These are phyloP conservation scores for Vaccinium myrtillus DNA, from an alignment of 148 eudicot genomes.

Conservation along the genomic window DNA sequence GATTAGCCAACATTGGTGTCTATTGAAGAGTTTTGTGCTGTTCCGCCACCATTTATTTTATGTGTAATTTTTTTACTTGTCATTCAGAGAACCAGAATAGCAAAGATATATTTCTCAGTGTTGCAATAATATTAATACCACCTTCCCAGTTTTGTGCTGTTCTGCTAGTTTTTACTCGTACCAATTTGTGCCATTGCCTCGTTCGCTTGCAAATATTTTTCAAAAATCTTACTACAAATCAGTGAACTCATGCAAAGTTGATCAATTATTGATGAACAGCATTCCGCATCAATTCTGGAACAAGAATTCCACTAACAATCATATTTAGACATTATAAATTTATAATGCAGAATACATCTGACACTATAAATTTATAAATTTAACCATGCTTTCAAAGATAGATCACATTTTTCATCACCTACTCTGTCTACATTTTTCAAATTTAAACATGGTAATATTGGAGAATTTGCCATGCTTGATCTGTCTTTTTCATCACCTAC, in stretches of 20 bases:
- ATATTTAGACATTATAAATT: no score
- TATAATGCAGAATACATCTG: no score
- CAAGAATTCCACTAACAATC: neutral
- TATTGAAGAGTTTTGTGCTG: neutral
- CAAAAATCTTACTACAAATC: neutral
- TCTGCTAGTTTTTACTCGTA: neutral
- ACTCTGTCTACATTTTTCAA: no score
- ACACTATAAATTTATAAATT: no score
- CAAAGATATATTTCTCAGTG: neutral
- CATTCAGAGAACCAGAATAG: neutral
- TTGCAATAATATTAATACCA: neutral
- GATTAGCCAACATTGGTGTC: slow-evolving; percentile 8
- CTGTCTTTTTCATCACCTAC: no score
- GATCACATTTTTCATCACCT: no score
- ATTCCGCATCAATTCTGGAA: neutral
- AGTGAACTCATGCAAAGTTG: neutral
- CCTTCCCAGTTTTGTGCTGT: neutral
- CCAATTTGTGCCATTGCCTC: neutral
- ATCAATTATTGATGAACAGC: neutral
- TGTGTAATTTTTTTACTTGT: neutral
- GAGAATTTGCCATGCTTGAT: no score
- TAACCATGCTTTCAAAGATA: no score
- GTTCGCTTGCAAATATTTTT: neutral
- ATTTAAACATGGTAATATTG: no score
- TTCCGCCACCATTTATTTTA: neutral